Conservation (phyloP, 768 basidiomycete species). For the Macrolepiota fuliginosa region DNA sequence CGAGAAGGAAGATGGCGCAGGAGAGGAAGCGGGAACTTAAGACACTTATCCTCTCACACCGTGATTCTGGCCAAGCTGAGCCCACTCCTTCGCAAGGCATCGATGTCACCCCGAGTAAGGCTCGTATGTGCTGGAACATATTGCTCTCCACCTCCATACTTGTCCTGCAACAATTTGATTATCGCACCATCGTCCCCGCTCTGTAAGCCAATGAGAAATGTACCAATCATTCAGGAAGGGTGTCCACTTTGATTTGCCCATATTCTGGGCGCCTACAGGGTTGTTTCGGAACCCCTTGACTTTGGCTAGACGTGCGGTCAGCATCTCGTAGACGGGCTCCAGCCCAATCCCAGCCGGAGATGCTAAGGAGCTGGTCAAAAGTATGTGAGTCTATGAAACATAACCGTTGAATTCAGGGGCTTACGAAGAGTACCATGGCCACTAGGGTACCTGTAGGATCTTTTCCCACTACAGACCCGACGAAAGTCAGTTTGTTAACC, state of each 20-base stretch:
- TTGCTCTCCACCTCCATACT: slow-evolving; percentile 34
- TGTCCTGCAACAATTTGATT: slow-evolving; percentile 28
- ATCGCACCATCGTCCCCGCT: slow-evolving; percentile 32
- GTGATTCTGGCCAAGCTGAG: too few species aligned
- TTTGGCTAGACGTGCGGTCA: slow-evolving; percentile 30
- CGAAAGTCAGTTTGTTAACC: background rate
- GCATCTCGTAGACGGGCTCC: slow-evolving; percentile 26
- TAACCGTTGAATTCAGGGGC: background rate
- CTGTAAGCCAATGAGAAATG: slow-evolving; percentile 19
- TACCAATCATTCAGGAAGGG: background rate
- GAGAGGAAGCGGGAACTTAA: too few species aligned
- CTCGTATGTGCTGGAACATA: slow-evolving; percentile 29
- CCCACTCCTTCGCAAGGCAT: background rate
- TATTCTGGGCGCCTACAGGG: slow-evolving; percentile 31
- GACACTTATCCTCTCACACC: too few species aligned
- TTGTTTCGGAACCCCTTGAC: slow-evolving; percentile 29
- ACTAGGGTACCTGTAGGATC: slow-evolving; percentile 40
- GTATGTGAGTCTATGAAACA: background rate
- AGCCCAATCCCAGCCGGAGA: slow-evolving; percentile 35
- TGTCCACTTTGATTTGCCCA: slow-evolving; percentile 30
- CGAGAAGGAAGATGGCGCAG: too few species aligned
- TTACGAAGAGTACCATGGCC: slow-evolving; percentile 32
- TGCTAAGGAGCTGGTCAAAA: slow-evolving; percentile 33
- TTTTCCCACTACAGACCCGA: slow-evolving; percentile 33
- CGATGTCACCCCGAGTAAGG: slow-evolving; percentile 17